phyloP scores from a whole-genome alignment of 306 rosid genomes.

The Medicago lupulina region DNA sequence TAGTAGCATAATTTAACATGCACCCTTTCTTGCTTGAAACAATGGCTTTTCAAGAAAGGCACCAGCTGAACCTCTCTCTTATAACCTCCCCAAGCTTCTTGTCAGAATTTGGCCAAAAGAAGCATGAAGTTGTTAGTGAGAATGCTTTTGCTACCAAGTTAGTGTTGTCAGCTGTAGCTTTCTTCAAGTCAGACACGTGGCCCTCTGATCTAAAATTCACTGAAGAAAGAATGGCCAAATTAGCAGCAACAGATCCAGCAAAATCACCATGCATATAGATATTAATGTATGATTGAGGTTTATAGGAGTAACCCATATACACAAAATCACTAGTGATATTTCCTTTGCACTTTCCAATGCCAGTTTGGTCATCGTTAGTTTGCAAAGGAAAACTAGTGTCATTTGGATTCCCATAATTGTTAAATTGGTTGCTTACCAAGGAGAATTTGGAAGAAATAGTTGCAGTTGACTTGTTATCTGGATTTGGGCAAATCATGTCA shows the following conservation, averaged over 20 bases:
- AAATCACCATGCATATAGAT: slow-evolving; percentile 87
- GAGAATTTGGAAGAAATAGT: too few species aligned
- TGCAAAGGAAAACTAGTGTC: too few species aligned
- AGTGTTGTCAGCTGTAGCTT: slow-evolving; percentile 58
- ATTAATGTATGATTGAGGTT: slow-evolving; percentile 76
- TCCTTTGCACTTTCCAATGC: too few species aligned
- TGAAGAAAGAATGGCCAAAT: slow-evolving; percentile 69
- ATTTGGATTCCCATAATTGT: too few species aligned
- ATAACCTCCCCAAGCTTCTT: slow-evolving; percentile 91
- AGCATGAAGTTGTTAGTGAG: slow-evolving; percentile 77
- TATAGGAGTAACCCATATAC: slow-evolving; percentile 68
- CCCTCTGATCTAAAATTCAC: slow-evolving; percentile 72
- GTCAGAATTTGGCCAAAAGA: slow-evolving; percentile 93
- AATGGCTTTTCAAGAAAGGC: slow-evolving; percentile 80
- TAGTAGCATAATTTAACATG: slow-evolving; percentile 86
- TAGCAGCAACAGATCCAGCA: slow-evolving; percentile 93
- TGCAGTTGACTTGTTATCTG: too few species aligned
- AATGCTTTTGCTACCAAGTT: slow-evolving; percentile 79
- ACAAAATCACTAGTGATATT: slow-evolving; percentile 46
- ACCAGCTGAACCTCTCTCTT: slow-evolving; percentile 99
- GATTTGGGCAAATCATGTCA: too few species aligned
- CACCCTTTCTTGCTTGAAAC: slow-evolving; percentile 89
- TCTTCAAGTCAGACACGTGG: slow-evolving; percentile 58
- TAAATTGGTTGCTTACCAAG: too few species aligned
- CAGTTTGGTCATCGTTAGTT: too few species aligned